phyloP scores from a whole-genome alignment of 2,329 filamentous ascomycete genomes.

The Neocatenulostroma microsporum region DNA sequence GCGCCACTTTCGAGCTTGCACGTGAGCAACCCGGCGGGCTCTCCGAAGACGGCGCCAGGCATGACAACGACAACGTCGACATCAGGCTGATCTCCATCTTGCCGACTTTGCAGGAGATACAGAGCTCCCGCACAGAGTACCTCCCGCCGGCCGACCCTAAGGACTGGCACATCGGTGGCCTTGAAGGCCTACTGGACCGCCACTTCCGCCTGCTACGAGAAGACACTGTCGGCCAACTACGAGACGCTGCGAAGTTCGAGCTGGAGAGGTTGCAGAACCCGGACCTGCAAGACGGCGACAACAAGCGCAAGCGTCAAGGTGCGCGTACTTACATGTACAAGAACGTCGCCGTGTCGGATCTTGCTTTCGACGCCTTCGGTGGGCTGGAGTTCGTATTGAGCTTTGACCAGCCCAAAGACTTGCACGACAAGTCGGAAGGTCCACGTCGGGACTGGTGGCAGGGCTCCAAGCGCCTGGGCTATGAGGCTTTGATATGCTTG shows the following conservation, averaged over 20 bases:
- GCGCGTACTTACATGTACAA: conserved; percentile 34
- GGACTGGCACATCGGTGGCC: conserved; percentile 36
- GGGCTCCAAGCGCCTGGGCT: conserved; percentile 41
- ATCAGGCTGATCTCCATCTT: conserved; percentile 44
- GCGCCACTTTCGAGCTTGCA: conserved; percentile 8
- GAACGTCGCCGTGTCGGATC: conserved; percentile 24
- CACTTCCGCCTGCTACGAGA: conserved; percentile 51
- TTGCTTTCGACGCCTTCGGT: conserved; percentile 31
- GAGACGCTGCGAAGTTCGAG: conserved; percentile 41
- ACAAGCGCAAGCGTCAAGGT: conserved; percentile 6
- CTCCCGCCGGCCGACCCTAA: conserved; percentile 32
- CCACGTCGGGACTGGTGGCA: conserved; percentile 46
- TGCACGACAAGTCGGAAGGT: conserved; percentile 15
- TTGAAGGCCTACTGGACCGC: conserved; percentile 45
- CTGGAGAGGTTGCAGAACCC: conserved; percentile 29
- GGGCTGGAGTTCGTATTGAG: conserved; percentile 41
- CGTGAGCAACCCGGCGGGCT: conserved; percentile 26
- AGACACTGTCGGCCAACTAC: conserved; percentile 48
- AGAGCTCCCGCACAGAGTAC: conserved; percentile 37
- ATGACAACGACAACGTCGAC: conserved; percentile 45
- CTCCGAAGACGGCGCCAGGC: conserved; percentile 30
- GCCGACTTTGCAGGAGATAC: conserved; percentile 44
- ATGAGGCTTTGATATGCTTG: conserved; percentile 46
- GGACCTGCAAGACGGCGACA: not conserved
- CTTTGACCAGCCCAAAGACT: conserved; percentile 39